A percentile compares a stretch with the other conserved stretches of the same genome.
These are phyloP conservation scores for Escallonia herrerae DNA, from an alignment of 129 eudicot genomes.

Conservation along the genomic window DNA sequence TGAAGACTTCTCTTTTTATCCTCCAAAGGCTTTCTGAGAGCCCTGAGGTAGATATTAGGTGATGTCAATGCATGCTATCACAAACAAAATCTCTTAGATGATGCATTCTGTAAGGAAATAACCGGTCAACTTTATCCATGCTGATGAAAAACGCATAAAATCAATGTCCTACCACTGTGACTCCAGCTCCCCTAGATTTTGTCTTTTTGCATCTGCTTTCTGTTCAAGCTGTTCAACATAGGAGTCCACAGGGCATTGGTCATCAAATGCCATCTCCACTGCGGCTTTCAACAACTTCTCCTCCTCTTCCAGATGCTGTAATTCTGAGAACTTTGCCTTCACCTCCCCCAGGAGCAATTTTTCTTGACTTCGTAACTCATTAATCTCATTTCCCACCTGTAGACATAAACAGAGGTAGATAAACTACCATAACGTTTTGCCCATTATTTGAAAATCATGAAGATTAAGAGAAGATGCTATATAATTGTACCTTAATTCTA, in stretches of 20 bases:
- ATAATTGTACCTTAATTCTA: neutral
- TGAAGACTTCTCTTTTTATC: constrained; percentile 42
- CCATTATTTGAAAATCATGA: neutral
- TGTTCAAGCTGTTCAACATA: constrained; percentile 32
- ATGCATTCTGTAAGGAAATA: neutral
- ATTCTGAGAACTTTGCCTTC: constrained; percentile 18
- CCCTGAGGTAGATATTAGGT: constrained; percentile 34
- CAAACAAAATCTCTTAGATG: too few relatives aligned
- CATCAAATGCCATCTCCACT: constrained; percentile 45
- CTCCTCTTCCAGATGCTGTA: constrained; percentile 40
- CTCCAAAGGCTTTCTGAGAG: constrained; percentile 33
- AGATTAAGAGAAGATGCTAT: neutral
- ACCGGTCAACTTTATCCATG: neutral
- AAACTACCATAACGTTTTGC: neutral
- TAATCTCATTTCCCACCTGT: constrained; percentile 16
- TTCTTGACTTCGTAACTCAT: constrained; percentile 17
- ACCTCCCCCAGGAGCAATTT: constrained; percentile 19
- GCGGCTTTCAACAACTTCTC: constrained; percentile 45
- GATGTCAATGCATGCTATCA: neutral
- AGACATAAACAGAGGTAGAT: constrained; percentile 9
- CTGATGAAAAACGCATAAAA: neutral
- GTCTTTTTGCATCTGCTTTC: constrained; percentile 41
- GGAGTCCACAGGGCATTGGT: constrained; percentile 27
- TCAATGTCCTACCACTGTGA: constrained; percentile 40
- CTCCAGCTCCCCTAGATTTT: constrained; percentile 39